Base-by-base conservation (phyloP, 345 rosid species). In the Ceriops tagal region DNA sequence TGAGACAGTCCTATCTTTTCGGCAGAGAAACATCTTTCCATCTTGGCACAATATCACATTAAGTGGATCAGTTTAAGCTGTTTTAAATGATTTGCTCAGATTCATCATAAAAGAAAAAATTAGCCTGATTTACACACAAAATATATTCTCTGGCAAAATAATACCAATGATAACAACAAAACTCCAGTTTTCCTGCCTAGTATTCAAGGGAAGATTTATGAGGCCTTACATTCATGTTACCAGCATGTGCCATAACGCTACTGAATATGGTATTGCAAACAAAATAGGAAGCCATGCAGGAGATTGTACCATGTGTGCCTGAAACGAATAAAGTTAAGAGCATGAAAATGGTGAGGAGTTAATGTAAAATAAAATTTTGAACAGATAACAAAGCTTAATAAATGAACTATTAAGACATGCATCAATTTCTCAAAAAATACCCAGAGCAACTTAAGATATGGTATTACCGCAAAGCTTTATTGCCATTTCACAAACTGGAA, bases 271-370 rank as follows among this genome's bases (percentile, higher is more conserved):
- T 55, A 64, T 83, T 88, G 96, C 98, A 96, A 73, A 92, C 87
- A 85, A 92, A 85, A 80, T 89, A 92, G 7, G 98, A 89, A 61
- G 97, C 98, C 91, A 89, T 65, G 84, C 99, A 96, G 70, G 99
- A 92, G 71, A 86, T 35, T 37, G 96, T 91, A 28, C 99, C 99
- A 74, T 96, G 90, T 46, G 97, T 92, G 55, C 99, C 99, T 96
- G 96, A 64, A 78, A 74, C 20, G 67, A 65, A 39, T 70, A 30
- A 53, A 13, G 60, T 13, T 31, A 39, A 43, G 55, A 53, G 39
- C n/a, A 62, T 26, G 28, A 55, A 8, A 53, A 18, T 34, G 10
- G 18, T 1, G 37, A n/a, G 57, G 35, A 28, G 53, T 10, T 37
- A 64, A 43, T 1, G 16, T 19, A 18, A 34, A 49, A 8, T 24